These are phyloP conservation scores for Tolypocladium paradoxum DNA, from an alignment of 2,329 filamentous ascomycete species.

Conservation along the genomic window DNA sequence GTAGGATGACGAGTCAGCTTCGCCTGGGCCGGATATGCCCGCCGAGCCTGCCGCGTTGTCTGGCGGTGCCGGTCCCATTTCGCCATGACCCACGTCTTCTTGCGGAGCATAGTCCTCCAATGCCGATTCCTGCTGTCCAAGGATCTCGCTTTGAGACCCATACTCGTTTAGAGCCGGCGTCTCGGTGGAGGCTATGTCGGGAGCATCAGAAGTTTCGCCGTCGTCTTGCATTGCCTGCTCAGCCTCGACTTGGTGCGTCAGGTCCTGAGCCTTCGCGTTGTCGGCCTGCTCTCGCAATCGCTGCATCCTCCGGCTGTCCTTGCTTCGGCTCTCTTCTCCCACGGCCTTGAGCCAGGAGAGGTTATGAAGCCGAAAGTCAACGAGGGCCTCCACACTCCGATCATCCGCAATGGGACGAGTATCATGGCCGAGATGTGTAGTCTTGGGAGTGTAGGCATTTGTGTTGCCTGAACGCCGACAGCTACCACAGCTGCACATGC, in stretches of 20 bases:
- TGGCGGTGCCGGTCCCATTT: slow-evolving; percentile 1
- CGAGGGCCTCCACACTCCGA: slow-evolving; percentile 78
- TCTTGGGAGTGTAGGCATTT: slow-evolving; percentile 73
- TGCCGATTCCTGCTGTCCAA: slow-evolving; percentile 10
- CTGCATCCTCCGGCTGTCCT: slow-evolving; percentile 47
- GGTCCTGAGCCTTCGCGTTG: slow-evolving; percentile 42
- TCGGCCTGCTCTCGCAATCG: slow-evolving; percentile 44
- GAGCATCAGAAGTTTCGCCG: slow-evolving; percentile 1
- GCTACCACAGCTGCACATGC: slow-evolving; percentile 75
- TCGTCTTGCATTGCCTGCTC: slow-evolving; percentile 11
- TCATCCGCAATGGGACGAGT: slow-evolving; percentile 84
- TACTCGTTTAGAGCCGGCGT: slow-evolving; percentile 10
- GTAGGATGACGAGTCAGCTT: slow-evolving; percentile 25
- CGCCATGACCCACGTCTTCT: slow-evolving; percentile 5
- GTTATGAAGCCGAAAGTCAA: slow-evolving; percentile 87
- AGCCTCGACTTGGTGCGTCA: slow-evolving; percentile 19
- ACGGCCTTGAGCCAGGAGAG: slow-evolving; percentile 63
- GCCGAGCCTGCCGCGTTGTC: slow-evolving; percentile 2
- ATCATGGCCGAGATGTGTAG: slow-evolving; percentile 80
- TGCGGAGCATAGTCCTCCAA: slow-evolving; percentile 1
- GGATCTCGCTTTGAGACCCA: slow-evolving; percentile 21
- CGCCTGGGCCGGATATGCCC: slow-evolving; percentile 14
- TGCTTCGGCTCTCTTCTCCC: slow-evolving; percentile 47
- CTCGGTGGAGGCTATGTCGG: not conserved
- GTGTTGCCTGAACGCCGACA: slow-evolving; percentile 61